Evolutionary conservation across 2,329 filamentous ascomycete genomes (phyloP).

Genomic region (Emergomyces pasteurianus): DNA sequence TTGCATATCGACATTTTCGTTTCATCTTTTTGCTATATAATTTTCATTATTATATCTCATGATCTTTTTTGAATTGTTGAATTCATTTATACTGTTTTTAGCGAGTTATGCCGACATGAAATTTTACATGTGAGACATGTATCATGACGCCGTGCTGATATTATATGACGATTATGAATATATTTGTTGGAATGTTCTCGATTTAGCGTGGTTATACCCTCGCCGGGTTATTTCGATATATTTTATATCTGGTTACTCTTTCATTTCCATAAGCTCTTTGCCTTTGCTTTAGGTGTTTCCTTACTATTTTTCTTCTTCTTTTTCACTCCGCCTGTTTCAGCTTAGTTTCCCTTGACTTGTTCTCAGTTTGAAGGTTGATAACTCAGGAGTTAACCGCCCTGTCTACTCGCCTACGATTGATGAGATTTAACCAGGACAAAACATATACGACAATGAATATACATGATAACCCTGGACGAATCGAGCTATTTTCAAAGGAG

Average conservation of each 20-base stretch:
- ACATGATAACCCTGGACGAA: neutral
- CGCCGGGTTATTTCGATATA: neutral
- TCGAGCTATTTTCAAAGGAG: neutral
- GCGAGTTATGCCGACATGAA: neutral
- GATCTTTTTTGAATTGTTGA: too few relatives aligned
- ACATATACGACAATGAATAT: neutral
- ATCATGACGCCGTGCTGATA: neutral
- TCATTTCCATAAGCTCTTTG: neutral
- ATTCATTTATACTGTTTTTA: neutral
- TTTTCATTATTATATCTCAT: neutral
- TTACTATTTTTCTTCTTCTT: neutral
- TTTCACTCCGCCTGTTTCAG: too few relatives aligned
- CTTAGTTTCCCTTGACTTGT: neutral
- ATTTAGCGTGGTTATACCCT: neutral
- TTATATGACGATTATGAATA: slow-evolving; percentile 1
- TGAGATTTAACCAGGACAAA: neutral
- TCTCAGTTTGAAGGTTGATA: neutral
- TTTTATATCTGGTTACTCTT: neutral
- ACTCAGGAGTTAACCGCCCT: neutral
- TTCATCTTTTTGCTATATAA: neutral
- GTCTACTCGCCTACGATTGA: neutral
- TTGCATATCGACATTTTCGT: neutral
- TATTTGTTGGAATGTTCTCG: neutral
- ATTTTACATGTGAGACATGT: neutral
- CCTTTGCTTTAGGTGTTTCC: neutral